Evolutionary conservation across 164 flowering plant species (phyloP).

Genomic region (Stephania cephalantha): DNA sequence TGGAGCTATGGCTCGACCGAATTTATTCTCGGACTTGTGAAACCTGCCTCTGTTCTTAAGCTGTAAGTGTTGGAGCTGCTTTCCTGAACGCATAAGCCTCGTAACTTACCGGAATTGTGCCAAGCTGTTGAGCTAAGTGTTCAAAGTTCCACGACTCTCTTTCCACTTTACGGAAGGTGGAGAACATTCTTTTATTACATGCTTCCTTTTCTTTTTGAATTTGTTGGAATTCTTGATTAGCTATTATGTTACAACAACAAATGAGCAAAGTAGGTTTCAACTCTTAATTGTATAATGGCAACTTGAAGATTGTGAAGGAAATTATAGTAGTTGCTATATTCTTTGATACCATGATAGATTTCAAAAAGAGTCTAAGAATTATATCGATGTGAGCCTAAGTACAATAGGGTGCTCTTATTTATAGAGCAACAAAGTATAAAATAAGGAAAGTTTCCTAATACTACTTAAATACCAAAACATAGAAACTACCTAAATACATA

Average conservation of each 20-base stretch:
- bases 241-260: background rate
- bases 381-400: too few relatives aligned
- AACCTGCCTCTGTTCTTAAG: background rate
- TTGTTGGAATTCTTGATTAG: background rate
- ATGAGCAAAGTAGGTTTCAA: background rate
- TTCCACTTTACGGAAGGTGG: background rate
- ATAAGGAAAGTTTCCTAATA: too few relatives aligned
- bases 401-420: too few relatives aligned
- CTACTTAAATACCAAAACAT: too few relatives aligned
- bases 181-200: background rate
- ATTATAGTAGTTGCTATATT: too few relatives aligned
- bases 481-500: too few relatives aligned
- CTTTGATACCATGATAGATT: too few relatives aligned
- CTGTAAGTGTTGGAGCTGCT: background rate
- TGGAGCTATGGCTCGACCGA: background rate
- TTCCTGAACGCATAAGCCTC: background rate
- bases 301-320: too few relatives aligned
- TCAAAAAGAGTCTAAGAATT: too few relatives aligned
- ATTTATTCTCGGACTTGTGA: background rate
- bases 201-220: too few relatives aligned
- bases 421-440: too few relatives aligned
- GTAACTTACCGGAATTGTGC: background rate
- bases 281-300: background rate
- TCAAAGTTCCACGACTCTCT: background rate
- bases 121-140: background rate